These are phyloP conservation scores for Themeda triandra DNA, from an alignment of 176 grass and related monocot genomes.

Conservation along the genomic window DNA sequence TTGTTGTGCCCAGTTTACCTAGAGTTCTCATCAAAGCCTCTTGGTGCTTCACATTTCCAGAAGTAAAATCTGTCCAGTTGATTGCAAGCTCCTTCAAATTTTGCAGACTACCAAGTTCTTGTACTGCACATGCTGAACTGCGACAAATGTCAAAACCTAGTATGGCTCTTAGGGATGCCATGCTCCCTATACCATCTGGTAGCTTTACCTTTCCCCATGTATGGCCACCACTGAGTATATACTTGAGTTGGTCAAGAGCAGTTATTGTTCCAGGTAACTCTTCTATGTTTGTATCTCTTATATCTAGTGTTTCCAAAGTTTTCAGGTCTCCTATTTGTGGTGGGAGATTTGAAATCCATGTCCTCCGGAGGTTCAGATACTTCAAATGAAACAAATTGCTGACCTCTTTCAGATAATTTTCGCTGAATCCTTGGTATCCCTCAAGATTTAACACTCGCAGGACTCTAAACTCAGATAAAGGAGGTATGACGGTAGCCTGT, in stretches of 20 bases:
- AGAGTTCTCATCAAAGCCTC: slow-evolving; percentile 19
- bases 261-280: slow-evolving; percentile 17
- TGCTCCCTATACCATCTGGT: slow-evolving; percentile 20
- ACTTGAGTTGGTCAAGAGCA: neutral
- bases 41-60: slow-evolving; percentile 19
- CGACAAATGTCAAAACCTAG: slow-evolving; percentile 18
- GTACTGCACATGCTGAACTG: slow-evolving; percentile 19
- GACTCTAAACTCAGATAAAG: slow-evolving; percentile 24
- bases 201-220: slow-evolving; percentile 34
- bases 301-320: slow-evolving; percentile 25
- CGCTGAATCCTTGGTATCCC: slow-evolving; percentile 2
- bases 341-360: slow-evolving; percentile 23
- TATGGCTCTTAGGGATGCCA: slow-evolving; percentile 23
- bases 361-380: slow-evolving; percentile 17
- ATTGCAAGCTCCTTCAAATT: slow-evolving; percentile 23
- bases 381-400: slow-evolving; percentile 17
- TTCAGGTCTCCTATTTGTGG: slow-evolving; percentile 16
- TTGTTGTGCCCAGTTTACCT: slow-evolving; percentile 9
- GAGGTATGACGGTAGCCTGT: neutral
- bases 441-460: slow-evolving; percentile 10
- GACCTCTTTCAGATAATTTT: slow-evolving; percentile 24
- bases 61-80: slow-evolving; percentile 25
- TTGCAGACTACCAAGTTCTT: slow-evolving; percentile 19
- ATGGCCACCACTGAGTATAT: slow-evolving; percentile 30
- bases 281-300: slow-evolving; percentile 32